phyloP scores from a whole-genome alignment of 768 basidiomycete species.

The Lentinus brumalis region DNA sequence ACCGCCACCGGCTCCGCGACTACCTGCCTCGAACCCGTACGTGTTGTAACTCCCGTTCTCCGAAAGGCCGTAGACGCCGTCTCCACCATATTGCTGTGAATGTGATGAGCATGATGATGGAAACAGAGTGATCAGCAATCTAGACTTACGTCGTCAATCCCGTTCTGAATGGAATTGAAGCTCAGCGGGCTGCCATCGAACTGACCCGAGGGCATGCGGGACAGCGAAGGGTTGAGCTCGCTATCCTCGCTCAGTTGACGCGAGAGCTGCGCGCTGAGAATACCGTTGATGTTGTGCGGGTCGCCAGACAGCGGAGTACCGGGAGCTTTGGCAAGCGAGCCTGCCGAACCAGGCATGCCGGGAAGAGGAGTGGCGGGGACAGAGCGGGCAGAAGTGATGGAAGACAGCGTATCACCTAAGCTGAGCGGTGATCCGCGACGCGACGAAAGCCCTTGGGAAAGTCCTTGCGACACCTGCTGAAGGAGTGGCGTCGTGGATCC shows the following conservation, averaged over 20 bases:
- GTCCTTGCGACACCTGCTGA: conserved; percentile 60
- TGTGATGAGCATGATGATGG: conserved; percentile 3
- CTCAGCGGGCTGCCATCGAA: conserved; percentile 56
- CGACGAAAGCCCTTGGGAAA: conserved; percentile 48
- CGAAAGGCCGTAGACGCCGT: conserved; percentile 51
- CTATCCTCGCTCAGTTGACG: conserved; percentile 51
- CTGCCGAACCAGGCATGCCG: conserved; percentile 48
- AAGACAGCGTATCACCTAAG: conserved; percentile 58
- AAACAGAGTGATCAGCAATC: background rate
- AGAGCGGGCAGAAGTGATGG: conserved; percentile 66
- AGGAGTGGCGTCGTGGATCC: conserved; percentile 66
- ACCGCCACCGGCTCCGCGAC: conserved; percentile 37
- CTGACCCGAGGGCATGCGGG: conserved; percentile 56
- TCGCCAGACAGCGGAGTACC: conserved; percentile 46
- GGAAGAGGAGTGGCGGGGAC: conserved; percentile 80
- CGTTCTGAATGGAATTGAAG: conserved; percentile 54
- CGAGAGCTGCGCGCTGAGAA: conserved; percentile 53
- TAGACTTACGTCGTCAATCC: conserved; percentile 58
- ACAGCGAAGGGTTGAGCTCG: conserved; percentile 74
- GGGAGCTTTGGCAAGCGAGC: conserved; percentile 64
- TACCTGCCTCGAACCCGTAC: conserved; percentile 57
- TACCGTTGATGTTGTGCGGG: conserved; percentile 65
- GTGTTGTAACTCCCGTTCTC: conserved; percentile 56
- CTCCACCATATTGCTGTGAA: conserved; percentile 55
- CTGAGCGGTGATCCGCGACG: conserved; percentile 77